Conservation (phyloP, 1,284 basidiomycete genomes). For the Malassezia slooffiae region DNA sequence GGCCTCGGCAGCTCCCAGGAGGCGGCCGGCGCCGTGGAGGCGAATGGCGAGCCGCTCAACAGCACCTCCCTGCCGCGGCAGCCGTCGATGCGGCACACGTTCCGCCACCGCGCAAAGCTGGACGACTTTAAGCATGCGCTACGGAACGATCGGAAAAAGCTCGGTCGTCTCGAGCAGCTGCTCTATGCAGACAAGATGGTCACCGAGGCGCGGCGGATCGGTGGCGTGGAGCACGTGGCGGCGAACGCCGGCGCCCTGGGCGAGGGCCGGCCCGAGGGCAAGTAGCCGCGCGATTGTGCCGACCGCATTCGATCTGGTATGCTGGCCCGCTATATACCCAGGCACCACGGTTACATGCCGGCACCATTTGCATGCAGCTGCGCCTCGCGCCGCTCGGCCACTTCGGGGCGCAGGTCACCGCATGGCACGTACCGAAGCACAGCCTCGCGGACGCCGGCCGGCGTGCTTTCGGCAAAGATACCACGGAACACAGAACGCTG, state of each 20-base stretch:
- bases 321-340: slow-evolving; percentile 6
- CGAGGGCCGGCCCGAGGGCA: no score
- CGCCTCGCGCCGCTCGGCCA: no score
- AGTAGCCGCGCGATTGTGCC: no score
- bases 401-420: no score
- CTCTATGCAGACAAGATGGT: slow-evolving; percentile 44
- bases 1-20: slow-evolving; percentile 24
- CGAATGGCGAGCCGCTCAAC: background rate
- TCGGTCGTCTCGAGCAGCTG: slow-evolving; percentile 40
- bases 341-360: no score
- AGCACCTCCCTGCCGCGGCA: slow-evolving; percentile 8
- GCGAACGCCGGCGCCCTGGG: slow-evolving; percentile 28
- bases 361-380: no score
- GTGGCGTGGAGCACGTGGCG: slow-evolving; percentile 35
- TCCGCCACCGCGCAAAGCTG: slow-evolving; percentile 36
- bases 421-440: no score
- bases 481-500: no score
- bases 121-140: slow-evolving; percentile 43
- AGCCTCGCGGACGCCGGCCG: no score
- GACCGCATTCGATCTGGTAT: no score
- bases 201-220: slow-evolving; percentile 34
- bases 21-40: slow-evolving; percentile 15
- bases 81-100: slow-evolving; percentile 14
- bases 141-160: slow-evolving; percentile 39
- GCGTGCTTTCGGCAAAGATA: no score